These are phyloP conservation scores for Xylaria scruposa DNA, from an alignment of 495 filamentous ascomycete species.

Conservation along the genomic window DNA sequence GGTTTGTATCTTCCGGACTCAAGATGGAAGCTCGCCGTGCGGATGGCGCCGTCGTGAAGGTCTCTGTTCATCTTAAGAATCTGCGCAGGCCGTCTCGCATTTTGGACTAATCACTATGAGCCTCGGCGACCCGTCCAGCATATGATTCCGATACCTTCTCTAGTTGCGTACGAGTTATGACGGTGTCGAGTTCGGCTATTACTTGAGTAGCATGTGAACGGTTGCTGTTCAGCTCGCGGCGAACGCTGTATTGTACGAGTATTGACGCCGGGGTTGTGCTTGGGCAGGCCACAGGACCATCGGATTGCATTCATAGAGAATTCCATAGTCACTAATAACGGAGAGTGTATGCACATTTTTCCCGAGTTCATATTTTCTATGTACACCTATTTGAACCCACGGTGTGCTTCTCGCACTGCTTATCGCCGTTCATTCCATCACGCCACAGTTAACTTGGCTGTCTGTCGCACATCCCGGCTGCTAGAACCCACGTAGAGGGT, in stretches of 20 bases:
- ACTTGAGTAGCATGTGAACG: not conserved
- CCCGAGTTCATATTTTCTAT: not conserved
- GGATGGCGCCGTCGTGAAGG: constrained; percentile 11
- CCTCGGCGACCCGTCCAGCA: not conserved
- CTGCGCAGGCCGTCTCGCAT: not conserved
- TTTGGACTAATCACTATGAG: not conserved
- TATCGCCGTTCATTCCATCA: constrained; percentile 15
- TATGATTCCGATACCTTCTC: not conserved
- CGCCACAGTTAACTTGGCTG: constrained; percentile 46
- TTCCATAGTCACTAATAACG: not conserved
- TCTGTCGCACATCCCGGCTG: constrained; percentile 56
- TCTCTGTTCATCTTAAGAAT: constrained; percentile 14
- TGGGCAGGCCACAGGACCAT: not conserved
- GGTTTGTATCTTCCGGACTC: not conserved
- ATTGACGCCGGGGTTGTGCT: not conserved
- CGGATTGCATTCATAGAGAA: not conserved
- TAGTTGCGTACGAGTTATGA: not conserved
- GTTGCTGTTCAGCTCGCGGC: not conserved
- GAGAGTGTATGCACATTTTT: not conserved
- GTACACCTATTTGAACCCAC: not conserved
- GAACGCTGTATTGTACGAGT: not conserved
- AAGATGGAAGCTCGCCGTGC: constrained; percentile 14
- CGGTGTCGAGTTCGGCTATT: not conserved
- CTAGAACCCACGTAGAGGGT: constrained; percentile 57
- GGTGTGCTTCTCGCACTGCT: not conserved